Percentiles rank a stretch among this genome's conserved stretches.
phyloP scores from a whole-genome alignment of 441 rosid species.

The Rhodomyrtus psidioides region DNA sequence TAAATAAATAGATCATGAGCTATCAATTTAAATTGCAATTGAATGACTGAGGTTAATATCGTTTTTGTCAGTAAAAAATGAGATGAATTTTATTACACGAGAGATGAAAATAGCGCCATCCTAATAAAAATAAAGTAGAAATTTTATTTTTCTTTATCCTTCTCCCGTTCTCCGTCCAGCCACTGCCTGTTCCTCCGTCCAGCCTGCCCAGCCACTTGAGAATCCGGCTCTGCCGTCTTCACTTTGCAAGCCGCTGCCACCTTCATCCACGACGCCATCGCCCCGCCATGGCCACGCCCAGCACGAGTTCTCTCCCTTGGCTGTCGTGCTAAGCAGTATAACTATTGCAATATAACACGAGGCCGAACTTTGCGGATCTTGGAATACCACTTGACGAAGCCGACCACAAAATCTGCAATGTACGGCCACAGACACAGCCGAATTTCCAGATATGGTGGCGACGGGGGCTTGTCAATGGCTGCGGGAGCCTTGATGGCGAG shows the following conservation, averaged over 20 bases:
- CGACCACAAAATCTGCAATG: no score
- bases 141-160: background rate
- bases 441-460: no score
- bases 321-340: background rate
- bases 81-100: no score
- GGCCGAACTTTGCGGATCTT: no score
- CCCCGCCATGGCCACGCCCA: background rate
- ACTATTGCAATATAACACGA: no score
- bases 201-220: background rate
- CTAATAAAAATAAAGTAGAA: background rate
- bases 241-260: background rate
- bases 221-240: background rate
- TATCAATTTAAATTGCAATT: no score
- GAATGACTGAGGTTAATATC: no score
- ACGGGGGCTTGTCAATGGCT: no score
- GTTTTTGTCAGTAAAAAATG: no score
- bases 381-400: background rate
- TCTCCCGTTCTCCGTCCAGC: background rate
- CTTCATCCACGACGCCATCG: background rate
- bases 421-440: no score
- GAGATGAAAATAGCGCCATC: no score
- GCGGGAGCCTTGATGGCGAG: background rate
- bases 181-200: background rate
- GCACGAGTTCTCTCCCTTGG: background rate
- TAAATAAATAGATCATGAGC: no score